Base-by-base conservation (phyloP, 192 early-diverging fungal genomes). In the Linnemannia schmuckeri region DNA sequence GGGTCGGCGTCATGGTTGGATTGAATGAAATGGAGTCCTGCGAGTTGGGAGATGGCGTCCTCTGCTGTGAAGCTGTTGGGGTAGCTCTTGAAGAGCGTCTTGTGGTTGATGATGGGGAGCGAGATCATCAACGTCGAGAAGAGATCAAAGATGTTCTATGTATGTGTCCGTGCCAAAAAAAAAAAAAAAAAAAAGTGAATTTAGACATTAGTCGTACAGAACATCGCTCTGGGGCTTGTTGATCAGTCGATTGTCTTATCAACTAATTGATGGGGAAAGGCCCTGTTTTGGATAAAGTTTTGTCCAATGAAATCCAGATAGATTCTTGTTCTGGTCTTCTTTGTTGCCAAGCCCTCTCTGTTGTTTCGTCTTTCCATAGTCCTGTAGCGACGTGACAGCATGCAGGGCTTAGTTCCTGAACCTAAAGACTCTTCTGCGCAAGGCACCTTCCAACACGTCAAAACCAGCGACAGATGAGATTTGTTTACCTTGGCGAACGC, bases 71-170 rank as follows among this genome's bases (percentile, higher is more conserved):
- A 93, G 40, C 89, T 91, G 77, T 90, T 90, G 35, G 89, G 72
- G 44, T 92, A 92, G 66, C 72, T 92, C 55, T 88, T 81, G 77
- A 93, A 91, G 49, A 93, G 75, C n/a, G 88, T 79, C 49, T 91
- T 83, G 77, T 91, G 93, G 37, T 87, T 88, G 52, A 88, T 85
- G 74, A 93, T 88, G 8, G 90, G 91, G 33, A 90, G 69, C 66
- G 90, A 90, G 35, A 92, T 89, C 83, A 92, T 90, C 70, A 93
- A 72, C 13, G 91, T 91, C 7, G 91, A 87, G 54, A 91, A 93
- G 49, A 93, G 75, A 80, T 93, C 93, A 78, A 91, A 91, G 38
- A 92, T 91, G 84, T 91, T 89, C 93, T 93, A 88, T 69, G 6
- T 92, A 88, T 69, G 33, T 15, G 10, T n/a, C 61, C 61, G 22